A percentile compares a stretch with the other conserved stretches of the same genome.
Conservation (phyloP, 106 monocot species). For the Alisma plantagoaquatica region DNA sequence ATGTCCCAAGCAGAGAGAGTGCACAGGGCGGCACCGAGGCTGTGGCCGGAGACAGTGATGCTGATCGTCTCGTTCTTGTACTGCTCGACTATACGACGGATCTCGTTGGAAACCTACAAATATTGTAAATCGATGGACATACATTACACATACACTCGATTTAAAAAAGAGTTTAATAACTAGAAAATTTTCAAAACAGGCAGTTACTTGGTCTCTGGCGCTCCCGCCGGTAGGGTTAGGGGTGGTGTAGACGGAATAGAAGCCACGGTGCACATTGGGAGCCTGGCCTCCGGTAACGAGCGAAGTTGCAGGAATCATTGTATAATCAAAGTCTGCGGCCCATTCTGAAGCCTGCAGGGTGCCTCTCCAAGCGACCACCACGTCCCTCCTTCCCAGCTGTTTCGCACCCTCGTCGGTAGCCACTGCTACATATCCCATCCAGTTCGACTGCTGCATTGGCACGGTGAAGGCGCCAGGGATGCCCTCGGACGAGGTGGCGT, state of each 20-base stretch:
- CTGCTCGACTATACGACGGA: conserved; percentile 27
- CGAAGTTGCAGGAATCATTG: conserved; percentile 34
- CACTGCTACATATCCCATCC: conserved; percentile 79
- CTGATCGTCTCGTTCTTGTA: conserved; percentile 31
- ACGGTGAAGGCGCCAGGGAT: conserved; percentile 1
- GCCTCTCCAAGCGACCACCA: conserved; percentile 68
- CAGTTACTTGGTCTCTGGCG: conserved; percentile 43
- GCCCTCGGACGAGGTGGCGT: conserved; percentile 47
- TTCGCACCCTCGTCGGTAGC: conserved; percentile 43
- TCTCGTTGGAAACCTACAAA: too few relatives aligned
- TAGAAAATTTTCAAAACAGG: too few relatives aligned
- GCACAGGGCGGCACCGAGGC: conserved; percentile 72
- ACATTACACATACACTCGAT: too few relatives aligned
- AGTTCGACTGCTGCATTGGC: conserved; percentile 64
- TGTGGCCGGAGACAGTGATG: conserved; percentile 65
- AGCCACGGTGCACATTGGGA: conserved; percentile 32
- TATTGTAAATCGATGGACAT: too few relatives aligned
- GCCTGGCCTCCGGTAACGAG: neutral
- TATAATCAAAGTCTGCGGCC: conserved; percentile 35
- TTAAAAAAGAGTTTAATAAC: too few relatives aligned
- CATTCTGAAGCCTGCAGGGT: conserved; percentile 48
- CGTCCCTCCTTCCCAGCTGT: conserved; percentile 46
- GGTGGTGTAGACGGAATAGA: conserved; percentile 40
- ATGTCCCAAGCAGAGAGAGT: conserved; percentile 58
- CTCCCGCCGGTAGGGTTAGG: conserved; percentile 17